phyloP scores from a whole-genome alignment of 2,329 filamentous ascomycete genomes.

The Dryadomyces quercus-mongolicae region DNA sequence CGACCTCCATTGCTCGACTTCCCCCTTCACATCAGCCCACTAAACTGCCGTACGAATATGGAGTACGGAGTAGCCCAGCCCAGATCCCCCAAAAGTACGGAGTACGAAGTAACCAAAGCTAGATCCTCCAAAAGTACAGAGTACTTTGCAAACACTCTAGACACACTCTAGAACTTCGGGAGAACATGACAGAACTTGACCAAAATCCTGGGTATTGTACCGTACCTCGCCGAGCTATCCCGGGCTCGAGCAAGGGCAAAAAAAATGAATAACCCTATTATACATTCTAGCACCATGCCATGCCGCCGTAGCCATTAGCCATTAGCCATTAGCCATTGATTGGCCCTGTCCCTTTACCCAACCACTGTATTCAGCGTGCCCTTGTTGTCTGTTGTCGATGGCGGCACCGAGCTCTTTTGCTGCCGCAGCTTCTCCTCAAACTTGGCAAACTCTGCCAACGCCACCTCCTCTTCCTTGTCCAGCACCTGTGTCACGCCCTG shows the following conservation, averaged over 20 bases:
- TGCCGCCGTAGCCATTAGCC: not conserved
- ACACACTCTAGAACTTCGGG: too few species aligned
- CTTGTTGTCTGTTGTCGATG: slow-evolving; percentile 22
- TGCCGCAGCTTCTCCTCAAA: slow-evolving; percentile 73
- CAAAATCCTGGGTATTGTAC: not conserved
- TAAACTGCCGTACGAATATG: not conserved
- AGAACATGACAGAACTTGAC: too few species aligned
- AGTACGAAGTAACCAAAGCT: too few species aligned
- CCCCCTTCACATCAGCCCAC: not conserved
- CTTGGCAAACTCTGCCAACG: slow-evolving; percentile 77
- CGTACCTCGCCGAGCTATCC: not conserved
- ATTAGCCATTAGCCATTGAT: too few species aligned
- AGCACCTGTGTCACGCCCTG: slow-evolving; percentile 83
- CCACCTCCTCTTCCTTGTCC: slow-evolving; percentile 84
- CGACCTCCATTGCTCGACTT: not conserved
- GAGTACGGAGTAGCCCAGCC: too few species aligned
- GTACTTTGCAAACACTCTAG: too few species aligned
- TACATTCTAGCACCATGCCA: not conserved
- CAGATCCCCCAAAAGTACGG: too few species aligned
- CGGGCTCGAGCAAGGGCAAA: not conserved
- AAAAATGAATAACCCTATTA: not conserved
- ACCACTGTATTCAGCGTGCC: slow-evolving; percentile 25
- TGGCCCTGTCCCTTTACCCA: slow-evolving; percentile 15
- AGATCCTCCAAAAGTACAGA: too few species aligned
- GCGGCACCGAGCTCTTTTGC: slow-evolving; percentile 33